Base-by-base conservation (phyloP, 2,329 filamentous ascomycete species). In the Annulohypoxylon truncatum region DNA sequence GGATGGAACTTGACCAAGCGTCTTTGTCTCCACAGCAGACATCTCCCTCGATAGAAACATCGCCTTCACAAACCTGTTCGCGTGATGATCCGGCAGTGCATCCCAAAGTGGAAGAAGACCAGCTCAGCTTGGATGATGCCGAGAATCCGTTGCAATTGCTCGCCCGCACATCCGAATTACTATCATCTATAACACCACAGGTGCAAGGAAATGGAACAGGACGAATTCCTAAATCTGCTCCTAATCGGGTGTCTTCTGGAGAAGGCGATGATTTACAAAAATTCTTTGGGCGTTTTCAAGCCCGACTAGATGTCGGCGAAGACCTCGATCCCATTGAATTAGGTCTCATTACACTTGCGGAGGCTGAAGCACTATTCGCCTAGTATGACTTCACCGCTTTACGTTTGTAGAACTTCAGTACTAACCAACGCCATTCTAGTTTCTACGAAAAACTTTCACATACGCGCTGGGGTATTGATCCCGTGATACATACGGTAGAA, bases 71-170 rank as follows among this genome's bases (percentile, higher is more conserved):
- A 47, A 63, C 70, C 12, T 72, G 71, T 38, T 74, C 71, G 24
- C 74, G 71, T 18, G 74, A 74, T 22, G 69, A 70, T n/a, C 67
- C 61, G 1, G 40, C 70, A 1, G 58, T 64, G 15, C 65, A 72
- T 7, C 79, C 81, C 55, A 79, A 77, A 26, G 74, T 78, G 0
- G 82, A 84, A 24, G 83, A 84, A 56, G 79, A 80, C 44, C 81
- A 82, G 64, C 77, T 84, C 29, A 79, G 85, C 44, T 74, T 80
- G 5, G 90, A 93, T 70, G 91, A 92, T 75, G 90, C 90, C 2
- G 90, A 93, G 73, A 93, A 93, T 66, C 90, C 90, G 0, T 79
- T 93, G 4, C 90, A 93, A 75, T 80, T 93, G 13, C 86, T 93
- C 31, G 91, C 91, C 2, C 85, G 90, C 29, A 91, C 90, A 0